Conservation (phyloP, 1,284 basidiomycete species). For the Cutaneotrichosporon spelunceum region DNA sequence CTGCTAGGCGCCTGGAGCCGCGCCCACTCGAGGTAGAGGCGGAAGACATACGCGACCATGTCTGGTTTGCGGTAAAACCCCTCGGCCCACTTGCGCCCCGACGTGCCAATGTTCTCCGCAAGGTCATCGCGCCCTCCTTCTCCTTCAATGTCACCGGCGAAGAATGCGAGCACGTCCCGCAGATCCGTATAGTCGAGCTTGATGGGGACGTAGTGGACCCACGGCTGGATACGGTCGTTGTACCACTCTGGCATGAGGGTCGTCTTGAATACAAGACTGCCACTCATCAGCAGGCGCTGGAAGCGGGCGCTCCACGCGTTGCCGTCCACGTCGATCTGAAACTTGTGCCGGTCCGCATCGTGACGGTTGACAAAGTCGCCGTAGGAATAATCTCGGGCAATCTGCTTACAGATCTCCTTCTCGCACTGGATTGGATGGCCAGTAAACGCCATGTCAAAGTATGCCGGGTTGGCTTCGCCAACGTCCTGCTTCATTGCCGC, state of each 20-base stretch:
- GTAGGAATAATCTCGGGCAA: conserved; percentile 35
- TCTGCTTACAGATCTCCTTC: conserved; percentile 45
- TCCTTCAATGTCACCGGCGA: conserved; percentile 34
- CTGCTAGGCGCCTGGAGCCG: conserved; percentile 33
- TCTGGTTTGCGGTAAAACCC: conserved; percentile 47
- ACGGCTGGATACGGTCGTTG: conserved; percentile 52
- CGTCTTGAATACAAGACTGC: conserved; percentile 45
- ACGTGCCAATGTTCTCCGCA: conserved; percentile 49
- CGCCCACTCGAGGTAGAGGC: conserved; percentile 49
- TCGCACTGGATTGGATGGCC: conserved; percentile 44
- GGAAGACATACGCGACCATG: conserved; percentile 48
- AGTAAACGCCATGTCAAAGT: conserved; percentile 58
- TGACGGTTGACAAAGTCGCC: conserved; percentile 27
- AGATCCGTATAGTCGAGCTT: conserved; percentile 53
- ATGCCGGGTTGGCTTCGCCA: conserved; percentile 72
- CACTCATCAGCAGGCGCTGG: conserved; percentile 42
- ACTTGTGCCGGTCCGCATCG: conserved; percentile 38
- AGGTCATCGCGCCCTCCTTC: conserved; percentile 42
- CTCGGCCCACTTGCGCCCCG: conserved; percentile 48
- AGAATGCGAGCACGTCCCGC: conserved; percentile 47
- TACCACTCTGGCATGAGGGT: conserved; percentile 51
- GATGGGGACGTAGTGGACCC: conserved; percentile 53
- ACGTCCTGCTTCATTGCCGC: conserved; percentile 47
- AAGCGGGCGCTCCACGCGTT: conserved; percentile 70
- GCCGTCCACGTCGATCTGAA: conserved; percentile 56